A percentile compares a stretch with the other conserved stretches of the same genome.
These are phyloP conservation scores for Trypanosoma conorhini DNA, from an alignment of 208 protist species.

Conservation along the genomic window DNA sequence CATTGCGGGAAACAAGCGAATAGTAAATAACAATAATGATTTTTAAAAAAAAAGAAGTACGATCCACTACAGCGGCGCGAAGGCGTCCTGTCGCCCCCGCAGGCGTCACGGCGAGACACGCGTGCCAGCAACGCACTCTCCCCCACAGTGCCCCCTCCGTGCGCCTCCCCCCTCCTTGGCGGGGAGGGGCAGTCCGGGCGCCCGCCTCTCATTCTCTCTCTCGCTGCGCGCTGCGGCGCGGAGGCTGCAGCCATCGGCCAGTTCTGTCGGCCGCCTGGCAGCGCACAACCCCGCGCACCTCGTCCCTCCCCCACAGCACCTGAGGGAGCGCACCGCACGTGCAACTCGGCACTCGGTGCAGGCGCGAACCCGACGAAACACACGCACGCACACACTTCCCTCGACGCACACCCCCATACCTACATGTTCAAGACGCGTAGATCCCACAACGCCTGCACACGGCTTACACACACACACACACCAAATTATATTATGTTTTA, in stretches of 20 bases:
- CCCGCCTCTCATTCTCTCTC: background rate
- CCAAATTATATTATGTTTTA: background rate
- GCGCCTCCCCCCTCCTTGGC: too few species aligned
- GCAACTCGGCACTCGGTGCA: background rate
- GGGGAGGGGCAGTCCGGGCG: too few species aligned
- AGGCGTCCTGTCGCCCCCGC: too few species aligned
- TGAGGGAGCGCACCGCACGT: too few species aligned
- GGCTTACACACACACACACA: slow-evolving; percentile 1
- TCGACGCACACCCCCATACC: too few species aligned
- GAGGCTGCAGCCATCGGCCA: slow-evolving; percentile 7
- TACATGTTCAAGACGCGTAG: slow-evolving; percentile 4
- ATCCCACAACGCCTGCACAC: slow-evolving; percentile 10
- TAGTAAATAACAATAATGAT: too few species aligned
- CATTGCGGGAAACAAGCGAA: too few species aligned
- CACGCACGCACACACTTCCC: slow-evolving; percentile 1
- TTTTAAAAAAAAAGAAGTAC: too few species aligned
- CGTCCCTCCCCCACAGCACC: background rate
- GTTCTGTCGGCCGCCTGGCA: slow-evolving; percentile 5
- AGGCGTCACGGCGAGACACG: too few species aligned
- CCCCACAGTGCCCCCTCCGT: too few species aligned
- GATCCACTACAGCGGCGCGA: too few species aligned
- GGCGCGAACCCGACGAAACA: background rate
- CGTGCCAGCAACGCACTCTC: too few species aligned
- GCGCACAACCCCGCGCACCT: background rate
- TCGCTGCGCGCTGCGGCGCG: background rate